These are phyloP conservation scores for Lepidium aucheri DNA, from an alignment of 345 rosid species.

Conservation along the genomic window DNA sequence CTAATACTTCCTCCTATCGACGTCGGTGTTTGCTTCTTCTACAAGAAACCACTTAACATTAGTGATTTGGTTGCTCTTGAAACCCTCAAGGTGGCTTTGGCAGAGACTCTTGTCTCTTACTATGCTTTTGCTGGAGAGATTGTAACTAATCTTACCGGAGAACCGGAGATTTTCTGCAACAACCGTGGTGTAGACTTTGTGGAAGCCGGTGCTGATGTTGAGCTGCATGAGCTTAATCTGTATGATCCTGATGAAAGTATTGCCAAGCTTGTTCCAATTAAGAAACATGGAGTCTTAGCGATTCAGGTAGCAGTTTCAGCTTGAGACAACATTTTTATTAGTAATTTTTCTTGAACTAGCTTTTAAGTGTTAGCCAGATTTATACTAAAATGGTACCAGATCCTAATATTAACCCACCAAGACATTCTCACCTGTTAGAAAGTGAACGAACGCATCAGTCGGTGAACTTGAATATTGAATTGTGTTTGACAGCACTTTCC, in stretches of 20 bases:
- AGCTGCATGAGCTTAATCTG: conserved; percentile 47
- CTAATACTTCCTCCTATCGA: conserved; percentile 63
- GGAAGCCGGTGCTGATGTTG: conserved; percentile 53
- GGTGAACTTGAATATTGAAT: too few species aligned
- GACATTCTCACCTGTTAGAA: too few species aligned
- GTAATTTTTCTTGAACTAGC: too few species aligned
- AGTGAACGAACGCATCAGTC: too few species aligned
- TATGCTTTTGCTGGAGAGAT: conserved; percentile 72
- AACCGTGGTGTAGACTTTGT: conserved; percentile 73
- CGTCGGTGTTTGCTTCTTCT: conserved; percentile 62
- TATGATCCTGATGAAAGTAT: conserved; percentile 59
- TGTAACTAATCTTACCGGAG: conserved; percentile 45
- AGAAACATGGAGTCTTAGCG: conserved; percentile 50
- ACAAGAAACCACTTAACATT: conserved; percentile 25
- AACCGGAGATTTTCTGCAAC: conserved; percentile 72
- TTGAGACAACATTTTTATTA: neutral
- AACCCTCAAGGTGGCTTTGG: conserved; percentile 50
- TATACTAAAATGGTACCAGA: too few species aligned
- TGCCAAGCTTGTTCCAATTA: conserved; percentile 55
- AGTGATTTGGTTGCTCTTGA: conserved; percentile 19
- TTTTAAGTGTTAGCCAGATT: too few species aligned
- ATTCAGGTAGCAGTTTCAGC: conserved; percentile 47
- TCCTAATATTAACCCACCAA: too few species aligned
- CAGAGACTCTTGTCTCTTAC: conserved; percentile 57
- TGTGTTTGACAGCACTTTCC: too few species aligned